Conservation (phyloP, 2,329 filamentous ascomycete genomes). For the Talaromyces albobiverticillius region DNA sequence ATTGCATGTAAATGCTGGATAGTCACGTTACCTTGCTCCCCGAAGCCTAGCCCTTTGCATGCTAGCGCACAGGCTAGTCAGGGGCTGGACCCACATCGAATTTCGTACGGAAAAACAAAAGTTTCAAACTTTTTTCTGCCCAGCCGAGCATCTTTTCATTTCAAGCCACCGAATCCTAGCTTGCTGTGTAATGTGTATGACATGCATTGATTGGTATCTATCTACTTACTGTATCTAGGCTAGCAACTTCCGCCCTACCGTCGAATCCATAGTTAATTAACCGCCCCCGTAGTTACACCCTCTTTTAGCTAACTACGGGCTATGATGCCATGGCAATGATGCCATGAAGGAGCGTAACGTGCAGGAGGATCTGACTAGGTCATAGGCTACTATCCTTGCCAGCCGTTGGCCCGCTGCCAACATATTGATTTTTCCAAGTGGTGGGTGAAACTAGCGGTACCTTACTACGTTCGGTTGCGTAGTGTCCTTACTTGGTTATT, state of each 20-base stretch:
- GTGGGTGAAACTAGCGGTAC: too few species aligned
- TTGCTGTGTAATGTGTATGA: background rate
- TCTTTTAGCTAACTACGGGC: too few species aligned
- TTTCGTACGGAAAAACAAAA: background rate
- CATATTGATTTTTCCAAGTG: too few species aligned
- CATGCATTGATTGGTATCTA: background rate
- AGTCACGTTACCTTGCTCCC: background rate
- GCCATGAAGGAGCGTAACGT: background rate
- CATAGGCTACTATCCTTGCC: too few species aligned
- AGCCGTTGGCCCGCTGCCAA: too few species aligned
- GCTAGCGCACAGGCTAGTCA: background rate
- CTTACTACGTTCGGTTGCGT: too few species aligned
- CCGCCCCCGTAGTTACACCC: too few species aligned
- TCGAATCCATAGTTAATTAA: background rate
- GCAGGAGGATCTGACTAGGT: background rate
- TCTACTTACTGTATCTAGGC: too few species aligned
- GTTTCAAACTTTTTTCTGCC: background rate
- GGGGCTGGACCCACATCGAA: slow-evolving; percentile 5
- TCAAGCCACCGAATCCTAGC: background rate
- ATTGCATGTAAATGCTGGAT: too few species aligned
- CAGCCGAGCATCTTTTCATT: background rate
- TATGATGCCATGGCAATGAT: too few species aligned
- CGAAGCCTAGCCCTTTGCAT: background rate
- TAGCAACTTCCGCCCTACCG: background rate
- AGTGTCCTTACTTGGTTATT: too few species aligned